phyloP scores from a whole-genome alignment of 2,329 filamentous ascomycete species.

The Alternaria sp. region DNA sequence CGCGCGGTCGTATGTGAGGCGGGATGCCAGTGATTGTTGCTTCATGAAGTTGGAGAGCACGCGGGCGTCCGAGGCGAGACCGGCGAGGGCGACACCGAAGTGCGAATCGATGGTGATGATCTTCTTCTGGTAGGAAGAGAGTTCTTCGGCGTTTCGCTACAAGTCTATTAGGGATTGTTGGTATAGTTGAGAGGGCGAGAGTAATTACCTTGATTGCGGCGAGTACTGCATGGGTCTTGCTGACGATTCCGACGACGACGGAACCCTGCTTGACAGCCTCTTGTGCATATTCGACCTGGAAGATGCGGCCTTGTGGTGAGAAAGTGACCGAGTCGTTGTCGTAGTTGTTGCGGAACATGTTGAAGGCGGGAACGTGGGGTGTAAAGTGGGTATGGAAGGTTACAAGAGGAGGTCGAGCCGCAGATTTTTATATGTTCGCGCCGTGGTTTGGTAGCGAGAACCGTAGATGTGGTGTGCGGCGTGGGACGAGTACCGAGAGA shows the following conservation, averaged over 20 bases:
- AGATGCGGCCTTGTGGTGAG: constrained; percentile 98
- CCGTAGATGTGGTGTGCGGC: background rate
- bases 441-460: background rate
- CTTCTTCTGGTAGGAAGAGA: constrained; percentile 99
- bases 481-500: constrained; percentile 5
- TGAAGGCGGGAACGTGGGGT: constrained; percentile 47
- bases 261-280: constrained; percentile 99
- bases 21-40: constrained; percentile 94
- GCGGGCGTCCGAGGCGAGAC: constrained; percentile 94
- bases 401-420: background rate
- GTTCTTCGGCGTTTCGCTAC: constrained; percentile 97
- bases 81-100: constrained; percentile 92
- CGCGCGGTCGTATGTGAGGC: constrained; percentile 92
- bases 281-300: constrained; percentile 98
- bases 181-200: background rate
- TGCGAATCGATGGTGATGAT: constrained; percentile 96
- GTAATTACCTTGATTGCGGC: constrained; percentile 87
- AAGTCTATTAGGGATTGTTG: background rate
- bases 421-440: background rate
- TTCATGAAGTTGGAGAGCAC: constrained; percentile 99
- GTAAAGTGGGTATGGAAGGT: background rate
- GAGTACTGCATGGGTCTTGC: constrained; percentile 96
- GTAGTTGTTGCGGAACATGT: constrained; percentile 99
- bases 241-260: constrained; percentile 93
- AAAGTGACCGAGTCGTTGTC: constrained; percentile 99